These are phyloP conservation scores for Huntiella omanensis DNA, from an alignment of 2,329 filamentous ascomycete genomes.

Conservation along the genomic window DNA sequence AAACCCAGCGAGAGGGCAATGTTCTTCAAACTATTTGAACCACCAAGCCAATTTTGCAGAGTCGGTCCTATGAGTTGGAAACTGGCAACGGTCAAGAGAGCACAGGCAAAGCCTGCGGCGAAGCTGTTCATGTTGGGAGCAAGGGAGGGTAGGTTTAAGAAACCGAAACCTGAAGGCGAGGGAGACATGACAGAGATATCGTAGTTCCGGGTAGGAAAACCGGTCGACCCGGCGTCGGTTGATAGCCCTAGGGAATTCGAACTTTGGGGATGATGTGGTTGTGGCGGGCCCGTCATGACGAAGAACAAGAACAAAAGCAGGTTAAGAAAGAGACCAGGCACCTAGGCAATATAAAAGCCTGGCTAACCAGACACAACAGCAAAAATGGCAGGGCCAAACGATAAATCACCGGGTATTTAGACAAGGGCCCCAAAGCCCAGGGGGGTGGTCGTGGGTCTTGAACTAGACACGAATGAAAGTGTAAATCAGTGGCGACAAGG, in stretches of 20 bases:
- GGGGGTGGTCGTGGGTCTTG: too few relatives aligned
- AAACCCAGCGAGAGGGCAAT: slow-evolving; percentile 55
- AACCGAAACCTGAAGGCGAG: slow-evolving; percentile 73
- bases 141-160: slow-evolving; percentile 84
- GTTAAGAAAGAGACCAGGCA: not conserved
- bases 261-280: slow-evolving; percentile 75
- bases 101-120: slow-evolving; percentile 64
- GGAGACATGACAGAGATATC: slow-evolving; percentile 95
- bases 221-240: slow-evolving; percentile 23
- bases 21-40: slow-evolving; percentile 52
- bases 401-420: too few relatives aligned
- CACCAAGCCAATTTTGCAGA: slow-evolving; percentile 52
- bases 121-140: slow-evolving; percentile 80
- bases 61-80: slow-evolving; percentile 56
- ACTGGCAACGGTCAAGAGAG: slow-evolving; percentile 52
- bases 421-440: too few relatives aligned
- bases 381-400: too few relatives aligned
- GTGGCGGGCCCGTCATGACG: slow-evolving; percentile 38
- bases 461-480: too few relatives aligned
- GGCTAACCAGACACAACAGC: too few relatives aligned
- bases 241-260: slow-evolving; percentile 47
- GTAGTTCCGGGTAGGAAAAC: slow-evolving; percentile 75
- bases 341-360: not conserved
- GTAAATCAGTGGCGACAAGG: too few relatives aligned
- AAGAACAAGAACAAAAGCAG: not conserved